A percentile compares a stretch with the other conserved stretches of the same genome.
These are phyloP conservation scores for Calonectria henricotiae DNA, from an alignment of 2,329 filamentous ascomycete species.

Conservation along the genomic window DNA sequence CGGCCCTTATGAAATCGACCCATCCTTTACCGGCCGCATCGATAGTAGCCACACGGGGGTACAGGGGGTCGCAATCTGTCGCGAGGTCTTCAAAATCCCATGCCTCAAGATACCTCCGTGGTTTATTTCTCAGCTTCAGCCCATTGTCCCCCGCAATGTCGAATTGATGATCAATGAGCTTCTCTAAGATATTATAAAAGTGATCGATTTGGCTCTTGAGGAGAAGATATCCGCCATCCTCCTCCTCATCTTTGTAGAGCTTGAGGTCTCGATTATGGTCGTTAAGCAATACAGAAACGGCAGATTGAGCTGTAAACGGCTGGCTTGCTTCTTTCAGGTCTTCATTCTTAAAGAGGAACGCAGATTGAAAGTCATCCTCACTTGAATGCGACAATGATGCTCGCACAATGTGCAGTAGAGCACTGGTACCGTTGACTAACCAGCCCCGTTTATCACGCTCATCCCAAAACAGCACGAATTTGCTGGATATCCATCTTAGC, in stretches of 20 bases:
- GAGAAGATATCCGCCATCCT: conserved; percentile 9
- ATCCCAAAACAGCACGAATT: conserved; percentile 49
- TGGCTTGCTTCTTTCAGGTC: background rate
- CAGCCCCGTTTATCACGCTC: conserved; percentile 51
- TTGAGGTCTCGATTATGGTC: background rate
- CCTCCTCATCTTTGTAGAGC: background rate
- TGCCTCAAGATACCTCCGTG: conserved; percentile 50
- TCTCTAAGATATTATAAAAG: conserved; percentile 45
- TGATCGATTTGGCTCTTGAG: conserved; percentile 43
- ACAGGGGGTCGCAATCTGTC: conserved; percentile 33
- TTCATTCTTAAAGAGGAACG: background rate
- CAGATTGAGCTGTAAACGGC: background rate
- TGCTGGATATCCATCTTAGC: conserved; percentile 1
- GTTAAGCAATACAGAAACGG: background rate
- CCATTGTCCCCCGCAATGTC: conserved; percentile 36
- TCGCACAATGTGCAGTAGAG: conserved; percentile 49
- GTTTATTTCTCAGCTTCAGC: conserved; percentile 21
- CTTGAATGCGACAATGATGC: conserved; percentile 37
- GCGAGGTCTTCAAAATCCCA: conserved; percentile 54
- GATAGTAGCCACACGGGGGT: conserved; percentile 45
- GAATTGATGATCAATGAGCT: conserved; percentile 50
- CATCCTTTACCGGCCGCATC: conserved; percentile 39
- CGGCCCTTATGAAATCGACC: conserved; percentile 48
- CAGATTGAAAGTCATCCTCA: background rate
- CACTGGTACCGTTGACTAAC: conserved; percentile 52